A percentile compares a stretch with the other conserved stretches of the same genome.
Evolutionary conservation across 257 asterid genomes (phyloP).

Genomic region (Solanum chmielewskii): DNA sequence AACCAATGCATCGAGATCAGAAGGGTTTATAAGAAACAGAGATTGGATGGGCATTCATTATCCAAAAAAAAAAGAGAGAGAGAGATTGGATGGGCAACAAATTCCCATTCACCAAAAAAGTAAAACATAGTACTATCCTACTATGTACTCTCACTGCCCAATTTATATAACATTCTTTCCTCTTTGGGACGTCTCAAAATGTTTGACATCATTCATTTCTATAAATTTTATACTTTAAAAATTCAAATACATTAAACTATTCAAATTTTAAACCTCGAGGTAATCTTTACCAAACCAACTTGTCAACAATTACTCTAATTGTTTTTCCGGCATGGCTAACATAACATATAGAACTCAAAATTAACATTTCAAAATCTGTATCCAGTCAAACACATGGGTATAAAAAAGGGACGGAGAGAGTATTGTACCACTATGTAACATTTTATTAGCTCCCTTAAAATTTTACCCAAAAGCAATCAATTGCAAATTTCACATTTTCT

Average conservation of each 20-base stretch:
- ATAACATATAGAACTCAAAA: not conserved
- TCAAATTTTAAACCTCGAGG: not conserved
- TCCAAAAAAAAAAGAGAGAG: not conserved
- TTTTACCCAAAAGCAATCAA: not conserved
- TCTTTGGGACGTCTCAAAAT: not conserved
- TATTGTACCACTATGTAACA: not conserved
- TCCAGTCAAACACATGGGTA: not conserved
- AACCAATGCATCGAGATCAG: not conserved
- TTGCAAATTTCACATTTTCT: not conserved
- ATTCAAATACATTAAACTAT: not conserved
- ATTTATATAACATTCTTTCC: not conserved
- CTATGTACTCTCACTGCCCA: not conserved
- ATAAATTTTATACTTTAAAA: not conserved
- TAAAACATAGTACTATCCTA: not conserved
- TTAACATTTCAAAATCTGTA: not conserved
- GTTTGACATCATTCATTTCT: not conserved
- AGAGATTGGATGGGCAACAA: not conserved
- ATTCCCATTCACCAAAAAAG: not conserved
- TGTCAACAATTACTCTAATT: not conserved
- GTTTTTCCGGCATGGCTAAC: not conserved
- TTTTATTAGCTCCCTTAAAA: not conserved
- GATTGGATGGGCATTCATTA: not conserved
- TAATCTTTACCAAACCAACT: not conserved
- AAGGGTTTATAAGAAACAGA: not conserved
- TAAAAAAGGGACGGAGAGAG: not conserved